A percentile compares a stretch with the other conserved stretches of the same genome.
Evolutionary conservation across 768 basidiomycete species (phyloP).

Genomic region (Boletus huronensis): DNA sequence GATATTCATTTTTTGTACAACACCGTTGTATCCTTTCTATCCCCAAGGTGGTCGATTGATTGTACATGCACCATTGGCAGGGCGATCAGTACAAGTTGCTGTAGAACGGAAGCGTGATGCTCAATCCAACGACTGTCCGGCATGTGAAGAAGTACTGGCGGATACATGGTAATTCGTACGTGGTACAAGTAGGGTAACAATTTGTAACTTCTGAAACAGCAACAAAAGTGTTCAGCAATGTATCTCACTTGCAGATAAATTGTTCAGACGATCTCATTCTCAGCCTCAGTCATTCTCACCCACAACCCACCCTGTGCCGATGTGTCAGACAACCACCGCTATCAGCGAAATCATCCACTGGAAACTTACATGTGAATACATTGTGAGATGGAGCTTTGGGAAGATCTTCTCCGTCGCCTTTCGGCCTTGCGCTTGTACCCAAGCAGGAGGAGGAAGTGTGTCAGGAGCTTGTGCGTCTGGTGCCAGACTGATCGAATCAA

Average conservation of each 20-base stretch:
- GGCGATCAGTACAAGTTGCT: background rate
- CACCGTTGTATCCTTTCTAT: background rate
- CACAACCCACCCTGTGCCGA: slow-evolving; percentile 48
- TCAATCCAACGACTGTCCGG: background rate
- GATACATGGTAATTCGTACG: background rate
- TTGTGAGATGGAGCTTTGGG: slow-evolving; percentile 53
- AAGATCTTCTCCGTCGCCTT: slow-evolving; percentile 49
- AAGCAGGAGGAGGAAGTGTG: slow-evolving; percentile 44
- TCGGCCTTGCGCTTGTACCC: slow-evolving; percentile 43
- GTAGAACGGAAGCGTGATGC: background rate
- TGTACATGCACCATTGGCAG: background rate
- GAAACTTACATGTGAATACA: slow-evolving; percentile 44
- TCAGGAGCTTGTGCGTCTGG: slow-evolving; percentile 44
- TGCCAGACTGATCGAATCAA: slow-evolving; percentile 47
- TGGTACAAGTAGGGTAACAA: background rate
- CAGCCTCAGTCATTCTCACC: slow-evolving; percentile 39
- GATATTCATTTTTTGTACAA: background rate
- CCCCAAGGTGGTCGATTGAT: background rate
- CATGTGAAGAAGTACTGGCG: background rate
- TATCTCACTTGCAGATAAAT: no score
- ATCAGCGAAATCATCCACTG: background rate
- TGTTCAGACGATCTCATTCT: slow-evolving; percentile 5
- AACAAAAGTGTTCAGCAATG: background rate
- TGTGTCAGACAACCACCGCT: background rate
- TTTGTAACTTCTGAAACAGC: background rate